Evolutionary conservation across 768 basidiomycete genomes (phyloP).

Genomic region (Tricholoma bakamatsutake): DNA sequence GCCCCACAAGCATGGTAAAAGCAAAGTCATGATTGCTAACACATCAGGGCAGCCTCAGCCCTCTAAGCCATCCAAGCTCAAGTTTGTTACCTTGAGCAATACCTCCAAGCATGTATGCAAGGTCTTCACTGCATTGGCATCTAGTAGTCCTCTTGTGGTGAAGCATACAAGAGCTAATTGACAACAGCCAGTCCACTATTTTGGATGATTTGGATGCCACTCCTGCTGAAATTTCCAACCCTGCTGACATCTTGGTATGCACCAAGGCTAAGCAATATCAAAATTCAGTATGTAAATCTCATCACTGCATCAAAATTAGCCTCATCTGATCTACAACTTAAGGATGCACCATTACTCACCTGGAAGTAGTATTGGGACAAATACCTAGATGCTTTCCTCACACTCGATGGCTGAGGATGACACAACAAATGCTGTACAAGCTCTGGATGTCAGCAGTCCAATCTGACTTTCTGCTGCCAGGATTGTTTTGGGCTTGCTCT

Average conservation of each 20-base stretch:
- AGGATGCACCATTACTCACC: constrained; percentile 14
- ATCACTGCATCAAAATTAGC: background rate
- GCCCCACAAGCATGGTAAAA: background rate
- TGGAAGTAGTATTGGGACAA: constrained; percentile 11
- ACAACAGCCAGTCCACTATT: background rate
- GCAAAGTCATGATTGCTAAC: background rate
- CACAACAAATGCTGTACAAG: constrained; percentile 4
- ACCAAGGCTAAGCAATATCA: background rate
- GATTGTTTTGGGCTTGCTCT: constrained; percentile 10
- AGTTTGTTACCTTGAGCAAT: background rate
- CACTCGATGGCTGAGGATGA: constrained; percentile 13
- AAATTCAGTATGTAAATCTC: background rate
- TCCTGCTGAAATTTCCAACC: background rate
- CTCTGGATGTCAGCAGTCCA: background rate
- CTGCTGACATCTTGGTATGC: background rate
- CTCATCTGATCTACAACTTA: background rate
- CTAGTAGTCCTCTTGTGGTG: background rate
- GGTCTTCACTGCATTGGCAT: background rate
- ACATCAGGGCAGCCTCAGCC: background rate
- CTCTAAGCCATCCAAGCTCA: background rate
- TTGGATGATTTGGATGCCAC: background rate
- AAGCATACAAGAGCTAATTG: background rate
- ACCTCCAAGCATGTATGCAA: background rate
- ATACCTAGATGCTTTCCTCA: constrained; percentile 8
- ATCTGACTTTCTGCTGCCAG: constrained; percentile 6